Percentiles rank a stretch among this genome's conserved stretches.
Conservation (phyloP, 257 asterid genomes). For the Nicotiana paniculata region DNA sequence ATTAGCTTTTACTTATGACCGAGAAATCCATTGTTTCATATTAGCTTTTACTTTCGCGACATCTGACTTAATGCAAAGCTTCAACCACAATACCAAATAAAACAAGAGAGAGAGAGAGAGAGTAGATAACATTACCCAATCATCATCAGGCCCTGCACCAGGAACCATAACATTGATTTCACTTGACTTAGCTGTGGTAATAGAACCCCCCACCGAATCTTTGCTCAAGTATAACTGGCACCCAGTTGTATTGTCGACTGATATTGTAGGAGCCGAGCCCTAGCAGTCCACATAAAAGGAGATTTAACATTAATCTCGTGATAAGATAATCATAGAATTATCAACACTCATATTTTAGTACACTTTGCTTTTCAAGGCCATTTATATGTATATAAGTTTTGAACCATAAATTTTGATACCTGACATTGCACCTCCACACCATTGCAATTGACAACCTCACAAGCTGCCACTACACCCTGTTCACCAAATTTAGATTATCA, state of each 20-base stretch:
- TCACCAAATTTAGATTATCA: constrained; percentile 15
- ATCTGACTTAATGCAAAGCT: too few relatives aligned
- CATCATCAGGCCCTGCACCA: constrained; percentile 69
- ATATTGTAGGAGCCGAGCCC: constrained; percentile 96
- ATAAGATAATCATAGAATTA: neutral
- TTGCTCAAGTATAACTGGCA: constrained; percentile 89
- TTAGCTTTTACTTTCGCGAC: too few relatives aligned
- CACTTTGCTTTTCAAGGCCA: neutral
- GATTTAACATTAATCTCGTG: neutral
- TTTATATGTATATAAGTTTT: neutral
- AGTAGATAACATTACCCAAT: constrained; percentile 53
- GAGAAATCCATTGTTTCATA: too few relatives aligned
- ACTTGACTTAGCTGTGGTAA: constrained; percentile 93
- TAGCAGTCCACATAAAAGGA: constrained; percentile 19
- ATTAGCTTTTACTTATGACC: too few relatives aligned
- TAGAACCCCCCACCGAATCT: constrained; percentile 75
- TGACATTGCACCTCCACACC: constrained; percentile 92
- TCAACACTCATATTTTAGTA: neutral
- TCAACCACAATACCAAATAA: too few relatives aligned
- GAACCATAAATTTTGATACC: constrained; percentile 32
- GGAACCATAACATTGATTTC: constrained; percentile 89
- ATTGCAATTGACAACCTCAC: constrained; percentile 87
- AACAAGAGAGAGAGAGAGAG: too few relatives aligned
- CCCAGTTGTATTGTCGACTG: constrained; percentile 89
- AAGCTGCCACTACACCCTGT: constrained; percentile 99